Evolutionary conservation across 805 yeast genomes (phyloP), one percentile per base, ranked within the genome.

Genomic region (Candida stauntonica): DNA sequence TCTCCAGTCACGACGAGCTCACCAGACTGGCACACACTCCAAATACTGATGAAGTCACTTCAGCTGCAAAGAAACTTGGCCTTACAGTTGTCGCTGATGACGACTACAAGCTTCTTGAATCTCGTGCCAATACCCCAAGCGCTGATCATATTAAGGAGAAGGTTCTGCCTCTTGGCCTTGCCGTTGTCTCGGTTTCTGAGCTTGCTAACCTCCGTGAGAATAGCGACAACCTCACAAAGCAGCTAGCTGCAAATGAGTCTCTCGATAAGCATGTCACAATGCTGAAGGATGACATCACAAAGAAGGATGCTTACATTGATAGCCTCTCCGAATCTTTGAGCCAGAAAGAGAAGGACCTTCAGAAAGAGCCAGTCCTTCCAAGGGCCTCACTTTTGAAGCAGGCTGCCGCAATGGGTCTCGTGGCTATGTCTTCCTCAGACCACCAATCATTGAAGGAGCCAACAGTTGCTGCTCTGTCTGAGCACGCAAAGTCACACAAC

Each of bases 61-160:
- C 19, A 2, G 11, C 28, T n/a, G 31, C 43, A 2, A 26, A 32
- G 19, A 4, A 36, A 7, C 17, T 33, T 14, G 48, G 44, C 11
- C 36, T 36, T 11, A 33, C 39, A 11, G 33, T 42, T 14, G 12
- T 47, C 9, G 26, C 45, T 7, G 29, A 39, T 15, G 14, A 29
- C 4, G 43, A 42, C 9, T 43, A 42, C 11, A 33, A 39, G 12
- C 38, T 35, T 5, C 44, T 58, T 6, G 29, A 59, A 5, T 41
- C 55, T 5, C 29, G 33, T 6, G 39, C 41, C 24, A 45, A 44
- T 4, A 21, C 42, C 8, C 67, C 68, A 28, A 42, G 58, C 3
- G 7, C 54, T 7, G 57, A 53, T 2, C 40, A 45, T 26, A 29
- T 63, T 35, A 29, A 44, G 6, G 18, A 20, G 6, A 35, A 35